Evolutionary conservation across 176 grass and related monocot species (phyloP).

Genomic region (Oryza coarctata): DNA sequence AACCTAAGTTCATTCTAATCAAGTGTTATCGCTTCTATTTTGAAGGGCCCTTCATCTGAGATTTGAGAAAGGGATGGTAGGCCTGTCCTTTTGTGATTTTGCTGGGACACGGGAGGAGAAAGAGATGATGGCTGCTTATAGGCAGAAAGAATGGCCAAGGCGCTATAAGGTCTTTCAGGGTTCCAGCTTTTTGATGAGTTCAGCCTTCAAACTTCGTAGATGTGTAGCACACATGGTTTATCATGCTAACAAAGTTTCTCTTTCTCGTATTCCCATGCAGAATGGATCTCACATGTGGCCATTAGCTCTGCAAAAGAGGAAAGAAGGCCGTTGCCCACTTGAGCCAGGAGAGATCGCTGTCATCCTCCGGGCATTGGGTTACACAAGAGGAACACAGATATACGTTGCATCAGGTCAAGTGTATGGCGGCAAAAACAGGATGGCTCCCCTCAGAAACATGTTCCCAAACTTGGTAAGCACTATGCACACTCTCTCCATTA

Average conservation of each 20-base stretch:
- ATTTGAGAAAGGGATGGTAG: conserved; percentile 89
- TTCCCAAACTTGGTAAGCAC: conserved; percentile 84
- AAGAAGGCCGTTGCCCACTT: conserved; percentile 94
- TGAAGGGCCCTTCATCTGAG: conserved; percentile 82
- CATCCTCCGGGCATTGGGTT: conserved; percentile 81
- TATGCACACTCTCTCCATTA: no score
- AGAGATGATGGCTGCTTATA: conserved; percentile 84
- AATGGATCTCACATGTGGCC: conserved; percentile 97
- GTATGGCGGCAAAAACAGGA: conserved; percentile 87
- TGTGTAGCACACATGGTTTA: background rate
- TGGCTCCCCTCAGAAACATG: conserved; percentile 96
- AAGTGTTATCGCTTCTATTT: conserved; percentile 7
- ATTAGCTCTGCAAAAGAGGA: conserved; percentile 82
- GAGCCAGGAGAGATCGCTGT: conserved; percentile 90
- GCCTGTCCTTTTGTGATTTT: conserved; percentile 85
- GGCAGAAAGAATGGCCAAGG: conserved; percentile 95
- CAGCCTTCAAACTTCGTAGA: background rate
- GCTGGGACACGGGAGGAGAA: conserved; percentile 74
- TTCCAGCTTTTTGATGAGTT: background rate
- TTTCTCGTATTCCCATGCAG: conserved; percentile 40
- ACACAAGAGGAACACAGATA: conserved; percentile 84
- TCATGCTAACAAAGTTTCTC: background rate
- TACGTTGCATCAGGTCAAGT: conserved; percentile 94
- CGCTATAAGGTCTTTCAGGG: conserved; percentile 68
- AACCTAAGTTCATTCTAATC: background rate